Evolutionary conservation across 306 rosid genomes (phyloP).

Genomic region (Sechiopsis laciniata): DNA sequence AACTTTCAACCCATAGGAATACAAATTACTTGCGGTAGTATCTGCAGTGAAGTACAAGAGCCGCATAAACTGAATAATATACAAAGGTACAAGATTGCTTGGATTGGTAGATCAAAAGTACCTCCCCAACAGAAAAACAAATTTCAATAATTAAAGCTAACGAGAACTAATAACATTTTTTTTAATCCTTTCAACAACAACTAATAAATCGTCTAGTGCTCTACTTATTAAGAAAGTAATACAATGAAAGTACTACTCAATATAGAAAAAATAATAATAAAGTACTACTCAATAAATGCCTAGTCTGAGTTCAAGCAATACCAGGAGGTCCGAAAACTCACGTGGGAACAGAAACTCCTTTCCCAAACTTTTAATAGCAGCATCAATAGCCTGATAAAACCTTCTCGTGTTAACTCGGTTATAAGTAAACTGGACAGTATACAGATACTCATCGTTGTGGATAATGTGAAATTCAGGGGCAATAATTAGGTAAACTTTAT

Average conservation of each 20-base stretch:
- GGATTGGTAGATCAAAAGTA: conserved; percentile 20
- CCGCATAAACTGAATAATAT: conserved; percentile 1
- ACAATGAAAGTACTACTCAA: no score
- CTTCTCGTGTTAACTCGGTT: conserved; percentile 72
- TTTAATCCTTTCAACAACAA: no score
- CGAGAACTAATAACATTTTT: no score
- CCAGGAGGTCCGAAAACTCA: conserved; percentile 61
- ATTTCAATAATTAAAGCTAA: no score
- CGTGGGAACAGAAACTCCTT: conserved; percentile 57
- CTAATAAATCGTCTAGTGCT: no score
- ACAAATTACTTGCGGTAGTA: conserved; percentile 92
- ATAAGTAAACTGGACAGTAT: conserved; percentile 41
- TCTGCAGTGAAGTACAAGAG: conserved; percentile 41
- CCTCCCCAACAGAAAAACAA: no score
- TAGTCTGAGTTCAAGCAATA: conserved; percentile 26
- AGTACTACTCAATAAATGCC: no score
- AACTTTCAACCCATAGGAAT: conserved; percentile 81
- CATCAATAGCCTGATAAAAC: conserved; percentile 64
- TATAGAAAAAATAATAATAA: no score
- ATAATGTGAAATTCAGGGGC: no score
- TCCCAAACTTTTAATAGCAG: conserved; percentile 34
- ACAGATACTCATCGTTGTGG: no score
- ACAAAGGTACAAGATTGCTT: neutral
- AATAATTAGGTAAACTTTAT: no score
- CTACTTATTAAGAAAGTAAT: no score